Base-by-base conservation (phyloP, 2,329 filamentous ascomycete species). In the Colletotrichum graminicola region DNA sequence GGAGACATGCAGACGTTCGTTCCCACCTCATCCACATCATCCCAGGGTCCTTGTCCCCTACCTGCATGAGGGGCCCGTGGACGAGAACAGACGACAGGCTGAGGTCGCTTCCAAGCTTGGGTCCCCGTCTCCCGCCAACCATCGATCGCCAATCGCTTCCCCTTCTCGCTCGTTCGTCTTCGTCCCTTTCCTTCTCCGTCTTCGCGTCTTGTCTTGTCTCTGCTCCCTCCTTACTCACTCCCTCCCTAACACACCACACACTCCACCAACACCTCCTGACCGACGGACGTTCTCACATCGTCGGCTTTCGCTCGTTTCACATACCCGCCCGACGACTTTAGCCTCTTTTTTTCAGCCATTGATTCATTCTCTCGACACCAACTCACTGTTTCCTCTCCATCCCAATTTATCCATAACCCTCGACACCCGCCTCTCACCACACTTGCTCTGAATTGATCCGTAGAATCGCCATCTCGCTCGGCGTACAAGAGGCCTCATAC, bases 281-380 rank as follows among this genome's bases (percentile, higher is more conserved):
- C 68, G 65, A 55, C 71, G 72, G 75, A 71, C 65, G 65, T 72
- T 63, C 68, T 71, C 68, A 67, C 62, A 70, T 71, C 62, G 71
- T 74, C 75, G 62, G 73, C 71, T 66, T 73, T 54, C 74, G 66
- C 74, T 77, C 75, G 74, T 76, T 78, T 76, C 77, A 76, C 64
- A 72, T 74, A 75, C 66, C 74, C 75, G 76, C 75, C 68, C 66
- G 67, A 65, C 59, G 63, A 60, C 65, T 68, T 71, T 68, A 68
- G 65, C 71, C 70, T 73, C 73, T 69, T 60, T 68, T 67, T 65
- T 74, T 72, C 74, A 72, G 73, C 69, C 67, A 71, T 57, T 73
- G 71, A 62, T 66, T 71, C 65, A 73, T 57, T 67, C 69, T 73
- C 73, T 63, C 63, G n/a, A 55, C 51, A 55, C 32, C 23, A n/a